Base-by-base conservation (phyloP, 192 early-diverging fungal genomes). In the Coemansia biformis region DNA sequence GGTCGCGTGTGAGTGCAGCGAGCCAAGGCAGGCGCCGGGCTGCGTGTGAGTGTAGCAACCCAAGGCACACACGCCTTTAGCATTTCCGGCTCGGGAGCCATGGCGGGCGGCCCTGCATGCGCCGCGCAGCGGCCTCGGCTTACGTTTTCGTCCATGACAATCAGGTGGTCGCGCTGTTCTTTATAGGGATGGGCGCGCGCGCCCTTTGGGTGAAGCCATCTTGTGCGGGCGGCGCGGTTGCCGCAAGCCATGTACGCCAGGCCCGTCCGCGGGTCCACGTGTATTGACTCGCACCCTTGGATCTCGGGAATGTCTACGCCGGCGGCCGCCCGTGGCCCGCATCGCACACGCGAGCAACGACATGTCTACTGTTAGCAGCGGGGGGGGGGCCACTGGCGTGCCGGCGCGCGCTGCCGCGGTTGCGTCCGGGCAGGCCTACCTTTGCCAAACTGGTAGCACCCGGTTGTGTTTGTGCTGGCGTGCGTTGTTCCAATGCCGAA, bases 211-310 rank as follows among this genome's bases (percentile, higher is more conserved):
- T 66, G 66, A 8, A 57, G 66, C 78, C 78, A 81, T 15, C 48
- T 38, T 56, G 52, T 77, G 7, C 81, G 76, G 0, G 61, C 26
- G 26, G 63, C 43, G n/a, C 67, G 54, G 41, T 66, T 54, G 12
- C 78, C 78, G 34, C 81, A 83, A n/a, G 81, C 59, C 46, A 77
- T 50, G 59, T 79, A 83, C 18, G 70, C 81, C 22, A 72, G 48
- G 3, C 79, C 76, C 6, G 77, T 71, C 8, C 48, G 50, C 24
- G 66, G 70, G 52, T 81, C 79, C 19, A 79, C 61, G 21, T 72
- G 75, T 21, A 83, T 67, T 38, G 78, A 79, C 57, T 83, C 81
- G 23, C 81, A 83, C n/a, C 76, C 76, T 22, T 83, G 69, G 10
- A 73, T 19, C 46, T 57, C 33, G 11, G 46, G 47, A 15, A 59